Evolutionary conservation across 768 basidiomycete genomes (phyloP).

Genomic region (Podaxis mareebaensis): DNA sequence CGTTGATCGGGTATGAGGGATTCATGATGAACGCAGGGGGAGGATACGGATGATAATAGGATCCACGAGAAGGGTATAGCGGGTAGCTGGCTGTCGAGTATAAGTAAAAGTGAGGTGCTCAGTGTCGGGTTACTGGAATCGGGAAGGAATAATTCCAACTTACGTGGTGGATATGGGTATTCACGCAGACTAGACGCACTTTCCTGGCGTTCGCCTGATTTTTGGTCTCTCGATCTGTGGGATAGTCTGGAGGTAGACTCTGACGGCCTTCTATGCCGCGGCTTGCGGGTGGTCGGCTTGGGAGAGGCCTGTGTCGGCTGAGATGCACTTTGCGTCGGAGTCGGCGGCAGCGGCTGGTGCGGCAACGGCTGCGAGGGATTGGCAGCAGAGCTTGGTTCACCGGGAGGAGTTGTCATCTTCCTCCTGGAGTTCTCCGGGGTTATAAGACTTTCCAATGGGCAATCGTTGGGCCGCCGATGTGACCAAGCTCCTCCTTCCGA

Average conservation of each 20-base stretch:
- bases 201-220: slow-evolving; percentile 17
- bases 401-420: slow-evolving; percentile 53
- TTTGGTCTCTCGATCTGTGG: slow-evolving; percentile 17
- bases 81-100: slow-evolving; percentile 24
- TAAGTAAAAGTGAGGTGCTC: slow-evolving; percentile 14
- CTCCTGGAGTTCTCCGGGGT: slow-evolving; percentile 36
- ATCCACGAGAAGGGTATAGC: slow-evolving; percentile 34
- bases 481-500: slow-evolving; percentile 33
- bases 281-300: slow-evolving; percentile 37
- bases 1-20: slow-evolving; percentile 63
- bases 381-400: slow-evolving; percentile 39
- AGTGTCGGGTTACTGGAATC: not conserved
- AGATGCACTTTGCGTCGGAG: slow-evolving; percentile 38
- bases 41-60: slow-evolving; percentile 49
- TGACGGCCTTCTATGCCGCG: slow-evolving; percentile 51
- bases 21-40: slow-evolving; percentile 55
- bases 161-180: slow-evolving; percentile 20
- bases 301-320: slow-evolving; percentile 45
- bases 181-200: slow-evolving; percentile 13
- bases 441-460: slow-evolving; percentile 37
- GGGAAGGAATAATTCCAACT: not conserved
- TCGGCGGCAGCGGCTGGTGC: slow-evolving; percentile 46
- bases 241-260: slow-evolving; percentile 23
- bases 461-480: slow-evolving; percentile 32
- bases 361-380: slow-evolving; percentile 43